Base-by-base conservation (phyloP, 495 filamentous ascomycete species). In the Penicillium roqueforti region DNA sequence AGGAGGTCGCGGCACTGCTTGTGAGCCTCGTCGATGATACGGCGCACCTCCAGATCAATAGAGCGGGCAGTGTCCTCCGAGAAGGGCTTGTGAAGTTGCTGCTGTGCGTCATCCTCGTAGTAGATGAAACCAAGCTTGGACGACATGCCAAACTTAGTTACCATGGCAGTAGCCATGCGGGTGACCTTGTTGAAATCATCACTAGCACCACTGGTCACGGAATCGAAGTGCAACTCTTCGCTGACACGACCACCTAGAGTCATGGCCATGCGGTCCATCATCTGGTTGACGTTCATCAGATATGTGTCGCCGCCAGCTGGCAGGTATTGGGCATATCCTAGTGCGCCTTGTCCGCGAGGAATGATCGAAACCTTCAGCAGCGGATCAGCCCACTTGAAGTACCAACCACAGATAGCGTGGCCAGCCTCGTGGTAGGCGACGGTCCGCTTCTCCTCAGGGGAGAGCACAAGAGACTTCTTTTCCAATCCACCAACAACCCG, bases 191-290 rank as follows among this genome's bases (percentile, higher is more conserved):
- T 95, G 80, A 98, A 98, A 66, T 98, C 93, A 68, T 98, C 93
- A 36, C 83, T 88, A 18, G 93, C 93, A 41, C 93, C 93, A 54
- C 86, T 89, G 5, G 95, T 98, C 20, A 98, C 92, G 9, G 89
- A 96, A 22, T 92, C 87, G 70, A 97, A 98, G 71, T 97, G 91
- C 4, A 98, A 67, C 71, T 98, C 93, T 71, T 98, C 93, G 34
- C 86, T 91, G 37, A 98, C 88, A 56, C 93, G 87, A 3, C 93
- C 93, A 60, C 88, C 93, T 36, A 98, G 83, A 16, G 93, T 96
- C 93, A 98, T 98, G 56, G 95, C 93, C 95, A 98, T 98, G 54
- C 95, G 90, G 71, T 98, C 93, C 92, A 97, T 97, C 23, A 98
- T 76, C 75, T 98, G 93, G 69, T 92, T 86, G 57, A 89, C 85